Conservation (phyloP, 768 basidiomycete genomes). For the Mycena vitilis region DNA sequence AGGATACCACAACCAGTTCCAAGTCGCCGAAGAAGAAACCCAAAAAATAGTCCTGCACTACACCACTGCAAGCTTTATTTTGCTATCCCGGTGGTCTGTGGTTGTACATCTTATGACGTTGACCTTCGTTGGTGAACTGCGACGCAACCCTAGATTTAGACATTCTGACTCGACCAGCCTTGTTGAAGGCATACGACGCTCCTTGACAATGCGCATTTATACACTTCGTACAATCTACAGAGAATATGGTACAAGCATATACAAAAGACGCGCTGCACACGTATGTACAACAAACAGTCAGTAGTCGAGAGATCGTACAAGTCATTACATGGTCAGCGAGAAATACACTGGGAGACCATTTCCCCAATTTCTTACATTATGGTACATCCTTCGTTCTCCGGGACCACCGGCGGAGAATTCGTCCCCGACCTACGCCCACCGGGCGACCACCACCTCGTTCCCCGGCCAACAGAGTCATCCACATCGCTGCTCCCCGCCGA, state of each 20-base stretch:
- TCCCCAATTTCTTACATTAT: constrained; percentile 30
- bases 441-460: constrained; percentile 48
- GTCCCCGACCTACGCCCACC: constrained; percentile 38
- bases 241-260: constrained; percentile 6
- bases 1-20: not conserved
- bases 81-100: too few relatives aligned
- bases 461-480: constrained; percentile 39
- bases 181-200: too few relatives aligned
- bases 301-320: constrained; percentile 31
- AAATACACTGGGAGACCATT: constrained; percentile 28
- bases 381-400: constrained; percentile 29
- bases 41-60: constrained; percentile 22
- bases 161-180: too few relatives aligned
- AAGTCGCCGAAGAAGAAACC: constrained; percentile 32
- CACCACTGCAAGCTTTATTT: not conserved
- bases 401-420: constrained; percentile 32
- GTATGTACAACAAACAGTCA: constrained; percentile 21
- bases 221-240: not conserved
- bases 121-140: too few relatives aligned
- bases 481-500: constrained; percentile 46
- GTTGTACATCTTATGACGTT: too few relatives aligned
- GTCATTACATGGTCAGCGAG: constrained; percentile 23
- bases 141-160: too few relatives aligned
- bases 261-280: too few relatives aligned
- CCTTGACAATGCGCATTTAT: not conserved